Base-by-base conservation (phyloP, 1,139 yeast species). In the Torulaspora pretoriensis region DNA sequence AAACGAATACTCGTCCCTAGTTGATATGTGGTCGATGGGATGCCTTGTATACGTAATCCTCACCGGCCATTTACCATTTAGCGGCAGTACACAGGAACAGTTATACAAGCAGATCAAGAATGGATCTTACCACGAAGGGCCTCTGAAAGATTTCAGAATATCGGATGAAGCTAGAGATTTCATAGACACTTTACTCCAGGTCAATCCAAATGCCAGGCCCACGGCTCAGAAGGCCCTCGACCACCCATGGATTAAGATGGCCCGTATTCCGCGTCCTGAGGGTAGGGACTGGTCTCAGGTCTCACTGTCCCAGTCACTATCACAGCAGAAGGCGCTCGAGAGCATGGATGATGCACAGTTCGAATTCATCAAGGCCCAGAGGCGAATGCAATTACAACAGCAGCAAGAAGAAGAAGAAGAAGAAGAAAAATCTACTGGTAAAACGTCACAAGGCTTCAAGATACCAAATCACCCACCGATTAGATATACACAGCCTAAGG, bases 21-120 rank as follows among this genome's bases (percentile, higher is more conserved):
- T 90, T 4, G 98, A 92, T 64, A 86, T 92, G 73, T 92, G 98
- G 98, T 87, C 97, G 3, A 72, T 88, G 48, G 96, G 97, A 0
- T 92, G 98, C 64, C 69, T 92, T 28, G 83, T 89, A 0, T 92
- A 88, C 66, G 97, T 92, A 8, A 78, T 90, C 31, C 68, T 92
- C 43, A 90, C 97, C 0, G 92, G 94, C 0, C 96, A 88, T 70
- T 69, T 90, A 47, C 98, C 98, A 2, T 92, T 92, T 61, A 88
- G 90, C 61, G 97, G 97, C 1, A 77, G 83, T 43, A 87, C 96
- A 0, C 97, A 90, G 59, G 90, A 86, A 22, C 86, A 84, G 52
- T 71, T 92, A 62, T 87, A 86, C 65, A 75, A 75, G 40, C 84
- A 84, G 57, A 89, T 90, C 32, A 75, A 78, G 46, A 68, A 73